These are phyloP conservation scores for Citrus inodora DNA, from an alignment of 345 rosid genomes.

Conservation along the genomic window DNA sequence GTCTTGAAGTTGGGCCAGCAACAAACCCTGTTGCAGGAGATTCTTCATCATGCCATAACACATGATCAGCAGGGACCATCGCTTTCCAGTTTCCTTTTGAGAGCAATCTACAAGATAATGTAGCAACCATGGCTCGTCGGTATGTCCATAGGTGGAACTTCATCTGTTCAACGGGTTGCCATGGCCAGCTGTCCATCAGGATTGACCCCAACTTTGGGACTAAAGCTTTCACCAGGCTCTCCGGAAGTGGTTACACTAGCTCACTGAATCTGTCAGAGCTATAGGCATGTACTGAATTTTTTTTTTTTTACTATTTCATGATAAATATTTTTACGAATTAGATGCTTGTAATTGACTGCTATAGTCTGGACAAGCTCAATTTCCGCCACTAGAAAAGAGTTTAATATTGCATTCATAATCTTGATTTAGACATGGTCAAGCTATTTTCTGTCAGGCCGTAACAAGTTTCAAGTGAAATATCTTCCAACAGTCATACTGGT, in stretches of 20 bases:
- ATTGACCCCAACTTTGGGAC: constrained; percentile 55
- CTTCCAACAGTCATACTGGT: not conserved
- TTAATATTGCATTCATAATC: not conserved
- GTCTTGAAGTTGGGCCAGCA: constrained; percentile 82
- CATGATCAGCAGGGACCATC: constrained; percentile 77
- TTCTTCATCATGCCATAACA: constrained; percentile 34
- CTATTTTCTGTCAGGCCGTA: not conserved
- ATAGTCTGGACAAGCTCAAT: not conserved
- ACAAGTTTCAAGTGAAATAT: not conserved
- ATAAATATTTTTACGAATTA: not conserved
- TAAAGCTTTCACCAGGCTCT: constrained; percentile 73
- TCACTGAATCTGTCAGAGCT: constrained; percentile 86
- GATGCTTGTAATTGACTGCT: not conserved
- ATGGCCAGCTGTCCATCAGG: constrained; percentile 93
- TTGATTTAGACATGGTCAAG: not conserved
- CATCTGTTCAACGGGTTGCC: constrained; percentile 95
- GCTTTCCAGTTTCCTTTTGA: constrained; percentile 98
- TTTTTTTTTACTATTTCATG: not conserved
- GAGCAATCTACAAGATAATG: constrained; percentile 79
- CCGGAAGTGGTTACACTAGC: constrained; percentile 93
- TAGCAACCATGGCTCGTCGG: constrained; percentile 91
- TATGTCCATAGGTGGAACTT: constrained; percentile 80
- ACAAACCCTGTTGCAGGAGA: constrained; percentile 51
- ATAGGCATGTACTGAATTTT: constrained; percentile 38
- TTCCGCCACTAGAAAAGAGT: not conserved